Percentiles rank a stretch among this genome's conserved stretches.
Evolutionary conservation across 2,329 filamentous ascomycete species (phyloP).

Genomic region (Zymoseptoria tritici): DNA sequence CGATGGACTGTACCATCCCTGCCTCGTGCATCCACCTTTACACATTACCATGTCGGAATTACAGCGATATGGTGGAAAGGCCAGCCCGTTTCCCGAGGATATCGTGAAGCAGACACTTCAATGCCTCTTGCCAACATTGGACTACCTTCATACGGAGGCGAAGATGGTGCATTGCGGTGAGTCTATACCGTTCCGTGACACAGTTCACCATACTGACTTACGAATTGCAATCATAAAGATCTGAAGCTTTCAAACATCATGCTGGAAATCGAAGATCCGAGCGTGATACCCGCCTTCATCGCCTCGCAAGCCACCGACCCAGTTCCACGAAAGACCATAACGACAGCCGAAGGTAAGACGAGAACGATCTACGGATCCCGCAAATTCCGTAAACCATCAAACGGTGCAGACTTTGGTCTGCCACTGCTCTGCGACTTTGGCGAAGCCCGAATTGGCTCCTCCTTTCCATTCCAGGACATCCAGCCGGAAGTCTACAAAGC

Average conservation of each 20-base stretch:
- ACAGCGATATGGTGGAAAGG: background rate
- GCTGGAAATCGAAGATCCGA: conserved; percentile 1
- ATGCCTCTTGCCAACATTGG: background rate
- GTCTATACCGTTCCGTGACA: background rate
- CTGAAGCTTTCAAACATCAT: conserved; percentile 3
- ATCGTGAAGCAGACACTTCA: background rate
- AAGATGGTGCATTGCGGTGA: conserved; percentile 5
- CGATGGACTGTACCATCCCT: conserved; percentile 10
- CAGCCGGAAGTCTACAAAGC: conserved; percentile 7
- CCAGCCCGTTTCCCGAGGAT: background rate
- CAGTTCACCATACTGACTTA: background rate
- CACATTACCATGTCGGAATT: conserved; percentile 10
- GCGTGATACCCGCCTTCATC: background rate
- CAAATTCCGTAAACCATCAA: conserved; percentile 9
- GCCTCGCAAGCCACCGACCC: background rate
- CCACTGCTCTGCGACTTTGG: conserved; percentile 11
- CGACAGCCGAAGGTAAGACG: background rate
- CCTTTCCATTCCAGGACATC: conserved; percentile 6
- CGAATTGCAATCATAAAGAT: conserved; percentile 7
- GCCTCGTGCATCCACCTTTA: conserved; percentile 13
- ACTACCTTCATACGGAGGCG: conserved; percentile 1
- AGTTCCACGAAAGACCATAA: conserved; percentile 1
- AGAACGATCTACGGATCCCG: conserved; percentile 15
- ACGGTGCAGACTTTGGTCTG: background rate
- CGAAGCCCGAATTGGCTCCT: conserved; percentile 9